These are phyloP conservation scores for Gillenia trifoliata DNA, from an alignment of 306 rosid genomes.

Conservation along the genomic window DNA sequence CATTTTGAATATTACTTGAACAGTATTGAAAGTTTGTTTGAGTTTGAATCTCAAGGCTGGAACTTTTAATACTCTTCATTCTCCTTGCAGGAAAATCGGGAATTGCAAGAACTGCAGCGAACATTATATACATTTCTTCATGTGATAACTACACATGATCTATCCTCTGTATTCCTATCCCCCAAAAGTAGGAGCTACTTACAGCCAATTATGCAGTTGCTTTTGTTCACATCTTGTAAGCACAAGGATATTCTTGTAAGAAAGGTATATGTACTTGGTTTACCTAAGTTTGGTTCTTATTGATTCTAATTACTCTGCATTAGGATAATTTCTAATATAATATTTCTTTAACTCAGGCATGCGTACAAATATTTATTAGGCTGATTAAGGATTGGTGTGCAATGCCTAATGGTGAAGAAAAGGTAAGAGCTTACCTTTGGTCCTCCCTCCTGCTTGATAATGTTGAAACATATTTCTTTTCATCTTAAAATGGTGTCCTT, in stretches of 20 bases:
- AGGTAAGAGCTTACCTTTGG: conserved; percentile 36
- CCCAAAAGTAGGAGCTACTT: conserved; percentile 72
- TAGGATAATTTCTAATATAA: background rate
- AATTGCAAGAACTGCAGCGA: conserved; percentile 90
- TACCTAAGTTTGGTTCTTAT: conserved; percentile 9
- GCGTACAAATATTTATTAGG: conserved; percentile 84
- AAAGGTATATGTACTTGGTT: conserved; percentile 50
- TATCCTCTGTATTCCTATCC: conserved; percentile 77
- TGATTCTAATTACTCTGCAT: conserved; percentile 1
- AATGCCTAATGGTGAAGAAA: conserved; percentile 67
- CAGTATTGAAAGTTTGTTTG: background rate
- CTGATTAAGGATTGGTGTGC: conserved; percentile 90
- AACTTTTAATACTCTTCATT: background rate
- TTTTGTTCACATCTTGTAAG: conserved; percentile 71
- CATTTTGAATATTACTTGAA: background rate
- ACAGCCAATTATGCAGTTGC: conserved; percentile 80
- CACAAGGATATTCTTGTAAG: conserved; percentile 84
- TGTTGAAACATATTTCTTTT: background rate
- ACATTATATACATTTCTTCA: conserved; percentile 84
- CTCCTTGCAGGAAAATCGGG: conserved; percentile 76
- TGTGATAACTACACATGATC: conserved; percentile 70
- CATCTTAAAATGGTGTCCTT: background rate
- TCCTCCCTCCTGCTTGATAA: conserved; percentile 12
- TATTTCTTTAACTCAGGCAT: conserved; percentile 51
- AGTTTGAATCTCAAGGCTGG: background rate